phyloP scores from a whole-genome alignment of 169 alveolate species.

The Perkinsus chesapeaki region DNA sequence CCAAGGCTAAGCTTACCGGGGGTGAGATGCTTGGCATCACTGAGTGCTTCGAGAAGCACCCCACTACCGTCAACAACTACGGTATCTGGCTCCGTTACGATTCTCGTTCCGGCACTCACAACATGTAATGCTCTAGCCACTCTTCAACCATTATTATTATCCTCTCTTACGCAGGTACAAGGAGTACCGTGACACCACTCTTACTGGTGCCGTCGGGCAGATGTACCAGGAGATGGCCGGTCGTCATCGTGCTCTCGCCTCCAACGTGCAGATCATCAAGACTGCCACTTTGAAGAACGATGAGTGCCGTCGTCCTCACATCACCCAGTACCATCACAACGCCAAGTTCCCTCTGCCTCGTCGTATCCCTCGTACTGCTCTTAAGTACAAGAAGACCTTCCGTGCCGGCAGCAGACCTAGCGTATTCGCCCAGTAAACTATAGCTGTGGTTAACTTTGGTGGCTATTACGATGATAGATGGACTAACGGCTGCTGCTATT shows the following conservation, averaged over 20 bases:
- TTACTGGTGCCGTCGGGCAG: conserved; percentile 93
- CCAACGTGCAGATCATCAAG: conserved; percentile 63
- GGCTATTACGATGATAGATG: neutral
- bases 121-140: conserved; percentile 62
- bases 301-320: conserved; percentile 33
- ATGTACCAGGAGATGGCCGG: conserved; percentile 96
- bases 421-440: conserved; percentile 11
- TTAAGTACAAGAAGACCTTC: conserved; percentile 9
- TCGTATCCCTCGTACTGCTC: conserved; percentile 7
- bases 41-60: conserved; percentile 69
- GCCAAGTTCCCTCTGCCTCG: conserved; percentile 8
- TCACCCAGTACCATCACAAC: conserved; percentile 22
- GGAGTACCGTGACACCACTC: conserved; percentile 93
- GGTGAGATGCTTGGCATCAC: conserved; percentile 86
- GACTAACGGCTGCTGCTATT: neutral
- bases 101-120: conserved; percentile 95
- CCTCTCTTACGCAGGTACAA: conserved; percentile 68
- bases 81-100: conserved; percentile 95
- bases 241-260: conserved; percentile 91
- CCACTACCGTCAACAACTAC: conserved; percentile 86
- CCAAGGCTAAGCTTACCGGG: conserved; percentile 40
- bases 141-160: neutral
- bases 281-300: conserved; percentile 24
- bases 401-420: conserved; percentile 13
- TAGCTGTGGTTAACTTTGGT: neutral